These are phyloP conservation scores for Nigrospora sphaerica DNA, from an alignment of 2,329 filamentous ascomycete species.

Conservation along the genomic window DNA sequence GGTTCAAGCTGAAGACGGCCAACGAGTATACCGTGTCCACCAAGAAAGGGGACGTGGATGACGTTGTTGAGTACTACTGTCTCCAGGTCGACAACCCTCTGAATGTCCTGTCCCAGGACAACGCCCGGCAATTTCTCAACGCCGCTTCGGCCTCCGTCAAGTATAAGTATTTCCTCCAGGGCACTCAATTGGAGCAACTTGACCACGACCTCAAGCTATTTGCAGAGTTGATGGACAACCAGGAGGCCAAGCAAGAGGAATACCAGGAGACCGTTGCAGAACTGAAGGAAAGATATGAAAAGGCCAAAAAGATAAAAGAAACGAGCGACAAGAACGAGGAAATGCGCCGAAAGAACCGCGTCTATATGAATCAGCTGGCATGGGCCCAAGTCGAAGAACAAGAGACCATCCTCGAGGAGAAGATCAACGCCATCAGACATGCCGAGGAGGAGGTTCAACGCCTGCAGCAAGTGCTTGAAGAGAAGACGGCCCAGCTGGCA, in stretches of 20 bases:
- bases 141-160: conserved; percentile 76
- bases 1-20: conserved; percentile 80
- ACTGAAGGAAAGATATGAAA: conserved; percentile 50
- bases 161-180: conserved; percentile 94
- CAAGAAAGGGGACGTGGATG: conserved; percentile 81
- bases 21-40: conserved; percentile 66
- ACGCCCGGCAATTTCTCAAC: conserved; percentile 88
- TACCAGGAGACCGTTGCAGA: conserved; percentile 56
- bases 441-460: conserved; percentile 28
- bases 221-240: conserved; percentile 69
- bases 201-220: conserved; percentile 87
- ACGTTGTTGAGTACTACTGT: conserved; percentile 88
- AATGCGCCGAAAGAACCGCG: conserved; percentile 53
- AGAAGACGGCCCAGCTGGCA: conserved; percentile 43
- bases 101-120: conserved; percentile 92
- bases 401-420: conserved; percentile 46
- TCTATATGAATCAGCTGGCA: conserved; percentile 61
- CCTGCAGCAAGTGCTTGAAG: conserved; percentile 24
- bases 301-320: conserved; percentile 58
- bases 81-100: conserved; percentile 95
- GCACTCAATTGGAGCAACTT: conserved; percentile 86
- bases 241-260: conserved; percentile 54
- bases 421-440: conserved; percentile 16
- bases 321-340: conserved; percentile 59
- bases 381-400: conserved; percentile 82